A percentile compares a stretch with the other conserved stretches of the same genome.
These are phyloP conservation scores for Phytopythium boreale DNA, from an alignment of 352 stramenopile genomes.

Conservation along the genomic window DNA sequence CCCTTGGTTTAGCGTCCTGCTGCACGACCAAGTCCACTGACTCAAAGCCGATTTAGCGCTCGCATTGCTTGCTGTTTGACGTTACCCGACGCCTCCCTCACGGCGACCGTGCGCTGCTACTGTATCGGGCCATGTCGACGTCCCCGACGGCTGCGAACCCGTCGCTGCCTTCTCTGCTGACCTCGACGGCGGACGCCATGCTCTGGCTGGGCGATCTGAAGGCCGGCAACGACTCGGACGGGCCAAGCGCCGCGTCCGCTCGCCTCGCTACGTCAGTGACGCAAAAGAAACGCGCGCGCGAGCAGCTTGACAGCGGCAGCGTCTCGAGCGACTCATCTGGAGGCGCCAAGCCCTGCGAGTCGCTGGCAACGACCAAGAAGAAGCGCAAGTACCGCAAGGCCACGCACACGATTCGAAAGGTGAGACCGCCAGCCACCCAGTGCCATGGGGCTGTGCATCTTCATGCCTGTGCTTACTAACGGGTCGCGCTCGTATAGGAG, in stretches of 20 bases:
- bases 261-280: background rate
- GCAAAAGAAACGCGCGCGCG: background rate
- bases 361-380: background rate
- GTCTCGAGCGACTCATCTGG: constrained; percentile 5
- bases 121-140: background rate
- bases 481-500: too few relatives aligned
- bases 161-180: background rate
- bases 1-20: too few relatives aligned
- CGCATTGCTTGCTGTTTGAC: too few relatives aligned
- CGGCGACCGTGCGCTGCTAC: too few relatives aligned
- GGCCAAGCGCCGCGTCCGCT: background rate
- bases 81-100: too few relatives aligned
- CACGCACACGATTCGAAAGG: constrained; percentile 29
- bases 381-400: constrained; percentile 26
- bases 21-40: too few relatives aligned
- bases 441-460: too few relatives aligned
- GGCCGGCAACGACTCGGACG: background rate
- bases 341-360: background rate
- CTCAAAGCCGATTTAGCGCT: too few relatives aligned
- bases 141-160: background rate
- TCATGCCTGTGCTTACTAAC: too few relatives aligned
- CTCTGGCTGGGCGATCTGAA: background rate
- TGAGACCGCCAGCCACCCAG: background rate
- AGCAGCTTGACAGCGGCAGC: background rate
- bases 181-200: background rate